Base-by-base conservation (phyloP, 2,329 filamentous ascomycete genomes). In the Fusarium sp. region DNA sequence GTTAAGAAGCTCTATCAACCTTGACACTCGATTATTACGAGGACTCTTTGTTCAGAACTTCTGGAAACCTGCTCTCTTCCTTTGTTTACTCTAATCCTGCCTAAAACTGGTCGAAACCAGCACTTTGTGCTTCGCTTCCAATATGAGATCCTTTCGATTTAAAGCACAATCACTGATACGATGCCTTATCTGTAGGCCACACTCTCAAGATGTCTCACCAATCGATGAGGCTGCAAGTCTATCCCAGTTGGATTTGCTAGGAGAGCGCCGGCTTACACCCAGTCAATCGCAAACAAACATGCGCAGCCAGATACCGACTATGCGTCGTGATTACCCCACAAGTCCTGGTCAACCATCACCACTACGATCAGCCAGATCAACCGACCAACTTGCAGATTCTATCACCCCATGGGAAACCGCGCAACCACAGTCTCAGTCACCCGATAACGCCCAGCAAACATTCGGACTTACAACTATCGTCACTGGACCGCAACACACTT, bases 261-360 rank as follows among this genome's bases (percentile, higher is more conserved):
- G 63, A 47, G 67, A 66, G 11, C 50, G 30, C 43, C 68, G 63
- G 17, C 61, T 63, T 22, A 49, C 69, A 27, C 63, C 63, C 46
- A 56, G 58, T 37, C 68, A 61, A 23, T 62, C 67, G 10, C 59
- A 68, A 41, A 30, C 60, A 39, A 45, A 57, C n/a, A 59, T 58
- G 45, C 78, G 76, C 48, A 82, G 78, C 65, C 84, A 81, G 59
- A 86, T 87, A 53, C 83, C 84, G 22, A 82, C 77, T 71, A 82
- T 86, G 81, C 85, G 84, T 40, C 83, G 83, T 44, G 82, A 85
- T 62, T 82, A 81, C 37, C 79, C 81, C 30, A 81, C 82, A 71
- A 80, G 81, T 55, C 80, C 81, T 22, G 80, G 82, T 8, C 78
- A 78, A 9, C 62, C 73, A 14, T 74, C 75, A 19, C 70, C 73